Evolutionary conservation across 2,329 filamentous ascomycete species (phyloP).

Genomic region (Sphaerostilbella broomeana): DNA sequence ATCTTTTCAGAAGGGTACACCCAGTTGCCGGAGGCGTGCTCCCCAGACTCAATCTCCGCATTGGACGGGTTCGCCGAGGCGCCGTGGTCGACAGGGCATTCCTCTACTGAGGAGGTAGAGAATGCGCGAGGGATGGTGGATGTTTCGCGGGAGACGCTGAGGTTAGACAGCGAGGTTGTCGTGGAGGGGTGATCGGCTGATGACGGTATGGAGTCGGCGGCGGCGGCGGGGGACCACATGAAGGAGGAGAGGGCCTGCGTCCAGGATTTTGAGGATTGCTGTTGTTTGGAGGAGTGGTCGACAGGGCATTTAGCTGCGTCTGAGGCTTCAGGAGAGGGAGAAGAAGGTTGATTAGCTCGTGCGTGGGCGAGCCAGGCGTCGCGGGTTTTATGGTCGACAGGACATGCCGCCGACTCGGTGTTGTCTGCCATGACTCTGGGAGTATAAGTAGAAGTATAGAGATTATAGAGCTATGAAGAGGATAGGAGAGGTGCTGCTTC

Average conservation of each 20-base stretch:
- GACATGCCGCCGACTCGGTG: conserved; percentile 53
- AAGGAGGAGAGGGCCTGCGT: conserved; percentile 36
- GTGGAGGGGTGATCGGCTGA: no score
- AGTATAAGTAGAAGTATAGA: not conserved
- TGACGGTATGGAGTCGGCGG: conserved; percentile 16
- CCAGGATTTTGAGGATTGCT: conserved; percentile 33
- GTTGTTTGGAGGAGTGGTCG: conserved; percentile 21
- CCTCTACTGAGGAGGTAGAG: conserved; percentile 21
- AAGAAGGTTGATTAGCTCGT: conserved; percentile 40
- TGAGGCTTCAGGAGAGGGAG: no score
- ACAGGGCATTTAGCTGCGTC: conserved; percentile 29
- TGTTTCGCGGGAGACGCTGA: conserved; percentile 64
- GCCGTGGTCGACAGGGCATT: conserved; percentile 34
- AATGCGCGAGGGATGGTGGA: conserved; percentile 70
- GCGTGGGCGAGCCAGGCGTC: conserved; percentile 78
- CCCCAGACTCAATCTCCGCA: conserved; percentile 69
- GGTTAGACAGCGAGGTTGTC: conserved; percentile 20
- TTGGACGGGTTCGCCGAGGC: conserved; percentile 66
- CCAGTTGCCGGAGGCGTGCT: conserved; percentile 78
- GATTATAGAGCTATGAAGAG: not conserved
- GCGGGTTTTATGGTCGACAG: conserved; percentile 84
- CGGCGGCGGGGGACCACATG: conserved; percentile 32
- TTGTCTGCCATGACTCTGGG: conserved; percentile 27
- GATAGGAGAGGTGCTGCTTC: not conserved
- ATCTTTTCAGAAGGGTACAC: conserved; percentile 94